Conservation (phyloP, 179 eudicot genomes). For the Pouteria campechiana region DNA sequence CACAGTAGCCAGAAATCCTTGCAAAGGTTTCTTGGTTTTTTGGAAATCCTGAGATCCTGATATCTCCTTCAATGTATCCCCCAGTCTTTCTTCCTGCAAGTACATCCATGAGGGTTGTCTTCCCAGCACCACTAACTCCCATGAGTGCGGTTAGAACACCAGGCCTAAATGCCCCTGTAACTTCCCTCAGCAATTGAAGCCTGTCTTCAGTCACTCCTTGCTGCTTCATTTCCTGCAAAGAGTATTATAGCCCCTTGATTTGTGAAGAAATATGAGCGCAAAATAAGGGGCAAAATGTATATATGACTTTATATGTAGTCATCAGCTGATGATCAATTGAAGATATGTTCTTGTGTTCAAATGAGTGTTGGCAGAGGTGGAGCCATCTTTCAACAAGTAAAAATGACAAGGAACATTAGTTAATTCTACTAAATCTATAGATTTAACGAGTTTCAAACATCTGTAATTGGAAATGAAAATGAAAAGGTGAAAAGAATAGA, state of each 20-base stretch:
- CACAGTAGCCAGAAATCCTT: conserved; percentile 87
- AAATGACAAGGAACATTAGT: no score
- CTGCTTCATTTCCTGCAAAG: conserved; percentile 68
- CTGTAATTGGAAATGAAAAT: not conserved
- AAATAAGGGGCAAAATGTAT: no score
- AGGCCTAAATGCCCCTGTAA: conserved; percentile 80
- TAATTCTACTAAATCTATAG: no score
- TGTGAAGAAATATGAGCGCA: not conserved
- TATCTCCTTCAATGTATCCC: conserved; percentile 79
- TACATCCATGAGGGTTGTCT: conserved; percentile 92
- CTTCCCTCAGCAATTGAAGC: conserved; percentile 66
- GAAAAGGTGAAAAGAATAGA: not conserved
- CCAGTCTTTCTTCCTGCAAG: conserved; percentile 88
- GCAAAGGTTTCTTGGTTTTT: conserved; percentile 90
- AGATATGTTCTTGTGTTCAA: no score
- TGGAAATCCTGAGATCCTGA: conserved; percentile 66
- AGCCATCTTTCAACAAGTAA: no score
- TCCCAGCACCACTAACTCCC: conserved; percentile 98
- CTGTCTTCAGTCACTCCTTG: conserved; percentile 71
- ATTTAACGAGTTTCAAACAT: no score
- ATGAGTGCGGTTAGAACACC: conserved; percentile 86
- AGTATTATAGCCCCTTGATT: not conserved
- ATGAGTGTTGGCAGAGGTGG: no score
- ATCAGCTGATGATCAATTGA: no score
- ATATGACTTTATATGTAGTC: no score